Conservation (phyloP, 2,329 filamentous ascomycete species). For the Trichophyton equinum region DNA sequence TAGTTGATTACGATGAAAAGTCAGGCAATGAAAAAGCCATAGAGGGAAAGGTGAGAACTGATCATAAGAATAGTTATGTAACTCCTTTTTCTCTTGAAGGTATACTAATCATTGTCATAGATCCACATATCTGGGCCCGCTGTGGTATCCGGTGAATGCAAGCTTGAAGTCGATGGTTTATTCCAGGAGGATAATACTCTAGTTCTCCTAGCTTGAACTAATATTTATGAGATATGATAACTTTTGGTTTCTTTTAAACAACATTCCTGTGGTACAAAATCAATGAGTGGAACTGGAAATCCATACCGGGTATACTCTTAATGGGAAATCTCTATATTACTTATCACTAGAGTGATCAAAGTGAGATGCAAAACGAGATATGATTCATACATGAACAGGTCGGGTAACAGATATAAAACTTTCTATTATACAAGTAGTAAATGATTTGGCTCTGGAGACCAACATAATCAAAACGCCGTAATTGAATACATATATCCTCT, state of each 20-base stretch:
- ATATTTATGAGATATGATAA: not conserved
- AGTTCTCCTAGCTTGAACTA: slow-evolving; percentile 31
- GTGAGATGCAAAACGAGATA: not conserved
- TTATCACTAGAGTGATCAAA: not conserved
- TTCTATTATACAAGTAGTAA: slow-evolving; percentile 1
- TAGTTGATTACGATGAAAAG: slow-evolving; percentile 35
- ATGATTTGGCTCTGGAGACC: not conserved
- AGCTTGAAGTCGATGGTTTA: slow-evolving; percentile 50
- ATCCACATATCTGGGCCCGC: slow-evolving; percentile 61
- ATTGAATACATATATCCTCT: not conserved
- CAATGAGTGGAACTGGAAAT: not conserved
- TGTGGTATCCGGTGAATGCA: slow-evolving; percentile 55
- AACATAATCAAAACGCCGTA: not conserved
- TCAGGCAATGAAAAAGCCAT: slow-evolving; percentile 28
- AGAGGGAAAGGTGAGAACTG: slow-evolving; percentile 48
- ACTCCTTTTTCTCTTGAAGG: not conserved
- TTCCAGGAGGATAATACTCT: slow-evolving; percentile 64
- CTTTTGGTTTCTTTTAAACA: not conserved
- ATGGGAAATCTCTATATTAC: no score
- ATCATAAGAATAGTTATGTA: not conserved
- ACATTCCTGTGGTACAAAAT: not conserved
- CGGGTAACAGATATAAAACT: not conserved
- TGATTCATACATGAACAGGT: not conserved
- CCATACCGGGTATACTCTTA: no score
- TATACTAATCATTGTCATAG: slow-evolving; percentile 30